These are phyloP conservation scores for Solanum hybrid DNA, from an alignment of 305 asterid genomes.

Conservation along the genomic window DNA sequence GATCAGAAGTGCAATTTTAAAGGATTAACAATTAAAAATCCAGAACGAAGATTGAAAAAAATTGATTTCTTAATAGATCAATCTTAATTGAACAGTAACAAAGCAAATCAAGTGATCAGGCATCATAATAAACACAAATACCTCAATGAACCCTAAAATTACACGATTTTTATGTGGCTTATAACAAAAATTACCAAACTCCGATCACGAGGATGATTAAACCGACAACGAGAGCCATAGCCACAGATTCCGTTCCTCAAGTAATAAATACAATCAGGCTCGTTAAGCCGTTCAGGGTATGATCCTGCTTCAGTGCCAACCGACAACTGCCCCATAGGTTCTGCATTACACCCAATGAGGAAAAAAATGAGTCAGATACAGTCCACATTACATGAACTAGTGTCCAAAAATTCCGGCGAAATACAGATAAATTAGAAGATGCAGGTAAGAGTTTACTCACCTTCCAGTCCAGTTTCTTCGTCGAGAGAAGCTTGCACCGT, in stretches of 20 bases:
- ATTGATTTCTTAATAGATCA: background rate
- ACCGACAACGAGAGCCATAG: constrained; percentile 84
- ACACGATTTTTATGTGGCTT: background rate
- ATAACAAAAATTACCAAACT: constrained; percentile 24
- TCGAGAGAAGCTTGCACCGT: background rate
- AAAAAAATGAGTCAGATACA: constrained; percentile 9
- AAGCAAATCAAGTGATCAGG: background rate
- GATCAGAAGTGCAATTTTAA: background rate
- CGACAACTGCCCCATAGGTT: constrained; percentile 75
- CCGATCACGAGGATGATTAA: constrained; percentile 91
- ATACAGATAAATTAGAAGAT: constrained; percentile 25
- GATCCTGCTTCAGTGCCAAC: constrained; percentile 47
- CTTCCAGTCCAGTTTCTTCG: constrained; percentile 58
- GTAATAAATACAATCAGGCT: constrained; percentile 79
- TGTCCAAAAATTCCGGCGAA: background rate
- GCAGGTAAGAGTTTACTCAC: constrained; percentile 34
- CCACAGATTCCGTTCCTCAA: constrained; percentile 88
- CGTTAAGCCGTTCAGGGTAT: constrained; percentile 76
- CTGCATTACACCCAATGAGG: constrained; percentile 37
- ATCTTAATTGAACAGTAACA: background rate
- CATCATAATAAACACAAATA: constrained; percentile 10
- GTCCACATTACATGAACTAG: background rate
- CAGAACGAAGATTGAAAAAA: background rate
- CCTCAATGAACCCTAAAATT: constrained; percentile 14
- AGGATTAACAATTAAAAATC: background rate